Conservation (phyloP, 2,329 filamentous ascomycete genomes). For the Moelleriella libera region DNA sequence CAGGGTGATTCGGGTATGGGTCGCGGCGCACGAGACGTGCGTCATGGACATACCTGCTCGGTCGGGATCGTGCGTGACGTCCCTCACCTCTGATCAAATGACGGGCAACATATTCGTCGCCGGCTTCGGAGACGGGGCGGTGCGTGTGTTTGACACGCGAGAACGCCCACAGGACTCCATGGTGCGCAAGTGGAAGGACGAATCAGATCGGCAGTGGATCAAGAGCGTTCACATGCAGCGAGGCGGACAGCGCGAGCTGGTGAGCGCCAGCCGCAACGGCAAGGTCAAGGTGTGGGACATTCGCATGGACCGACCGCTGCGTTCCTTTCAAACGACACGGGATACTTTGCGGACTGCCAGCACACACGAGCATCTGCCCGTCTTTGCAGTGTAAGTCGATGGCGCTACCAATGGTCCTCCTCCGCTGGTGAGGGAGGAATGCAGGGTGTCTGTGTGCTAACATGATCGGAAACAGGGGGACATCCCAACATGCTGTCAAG, state of each 20-base stretch:
- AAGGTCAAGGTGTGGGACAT: conserved; percentile 96
- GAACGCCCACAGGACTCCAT: conserved; percentile 74
- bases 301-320: conserved; percentile 65
- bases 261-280: conserved; percentile 82
- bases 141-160: conserved; percentile 87
- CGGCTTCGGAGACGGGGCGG: conserved; percentile 88
- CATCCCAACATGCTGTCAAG: conserved; percentile 76
- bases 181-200: conserved; percentile 94
- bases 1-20: conserved; percentile 91
- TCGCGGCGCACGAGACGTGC: conserved; percentile 84
- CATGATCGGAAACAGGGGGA: conserved; percentile 45
- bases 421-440: too few species aligned
- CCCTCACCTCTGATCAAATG: conserved; percentile 92
- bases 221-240: conserved; percentile 94
- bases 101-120: conserved; percentile 93
- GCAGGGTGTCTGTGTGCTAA: conserved; percentile 7
- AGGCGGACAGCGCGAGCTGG: conserved; percentile 78
- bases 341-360: conserved; percentile 73
- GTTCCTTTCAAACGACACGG: conserved; percentile 58
- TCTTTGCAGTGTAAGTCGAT: conserved; percentile 73
- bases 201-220: conserved; percentile 75
- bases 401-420: conserved; percentile 8
- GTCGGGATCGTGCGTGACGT: conserved; percentile 90
- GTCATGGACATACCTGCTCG: conserved; percentile 87
- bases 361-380: conserved; percentile 90